Conservation (phyloP, 257 asterid species). For the Jasminum sambac region DNA sequence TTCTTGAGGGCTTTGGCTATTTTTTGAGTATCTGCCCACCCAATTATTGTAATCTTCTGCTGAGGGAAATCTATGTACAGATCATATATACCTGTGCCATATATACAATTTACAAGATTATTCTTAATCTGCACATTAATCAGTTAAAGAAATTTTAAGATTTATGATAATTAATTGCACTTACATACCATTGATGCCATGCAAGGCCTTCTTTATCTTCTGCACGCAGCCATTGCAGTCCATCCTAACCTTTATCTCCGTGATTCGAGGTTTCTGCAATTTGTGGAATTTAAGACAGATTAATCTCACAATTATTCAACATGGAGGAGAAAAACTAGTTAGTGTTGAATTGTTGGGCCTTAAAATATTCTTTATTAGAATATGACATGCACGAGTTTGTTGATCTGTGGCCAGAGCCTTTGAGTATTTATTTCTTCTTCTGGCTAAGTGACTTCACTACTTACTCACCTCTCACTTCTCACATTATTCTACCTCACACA, state of each 20-base stretch:
- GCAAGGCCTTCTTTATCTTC: constrained; percentile 76
- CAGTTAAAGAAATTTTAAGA: too few relatives aligned
- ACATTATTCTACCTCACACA: too few relatives aligned
- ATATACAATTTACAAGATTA: neutral
- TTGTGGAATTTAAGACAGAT: neutral
- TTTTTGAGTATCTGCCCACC: constrained; percentile 72
- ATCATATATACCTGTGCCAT: constrained; percentile 58
- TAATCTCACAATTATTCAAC: too few relatives aligned
- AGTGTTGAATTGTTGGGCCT: too few relatives aligned
- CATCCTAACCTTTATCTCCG: constrained; percentile 78
- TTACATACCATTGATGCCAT: constrained; percentile 61
- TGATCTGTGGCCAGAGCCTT: too few relatives aligned
- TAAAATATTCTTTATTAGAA: too few relatives aligned
- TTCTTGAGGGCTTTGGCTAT: constrained; percentile 76
- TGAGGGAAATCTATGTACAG: constrained; percentile 70
- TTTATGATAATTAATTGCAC: too few relatives aligned
- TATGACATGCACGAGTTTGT: too few relatives aligned
- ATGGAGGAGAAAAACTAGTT: neutral
- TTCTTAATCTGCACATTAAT: neutral
- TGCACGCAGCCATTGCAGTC: constrained; percentile 89
- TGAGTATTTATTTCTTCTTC: too few relatives aligned
- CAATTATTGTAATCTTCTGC: constrained; percentile 72
- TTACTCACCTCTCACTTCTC: too few relatives aligned
- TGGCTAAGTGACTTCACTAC: too few relatives aligned
- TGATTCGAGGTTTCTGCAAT: constrained; percentile 61